phyloP scores from a whole-genome alignment of 1,284 basidiomycete genomes.

The Malassezia arunalokei region DNA sequence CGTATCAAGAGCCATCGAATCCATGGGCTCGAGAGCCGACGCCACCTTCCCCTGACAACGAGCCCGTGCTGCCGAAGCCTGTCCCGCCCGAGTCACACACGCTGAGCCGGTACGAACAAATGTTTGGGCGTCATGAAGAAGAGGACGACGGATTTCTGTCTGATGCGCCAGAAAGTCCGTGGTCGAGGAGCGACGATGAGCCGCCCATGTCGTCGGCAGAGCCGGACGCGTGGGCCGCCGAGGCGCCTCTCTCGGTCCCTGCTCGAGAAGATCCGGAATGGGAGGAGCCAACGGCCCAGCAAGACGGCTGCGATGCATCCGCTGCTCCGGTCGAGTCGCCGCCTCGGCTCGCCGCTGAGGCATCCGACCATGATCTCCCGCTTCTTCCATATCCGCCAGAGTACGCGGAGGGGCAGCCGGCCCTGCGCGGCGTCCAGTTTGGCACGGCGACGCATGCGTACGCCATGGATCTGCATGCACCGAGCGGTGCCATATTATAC shows the following conservation, averaged over 20 bases:
- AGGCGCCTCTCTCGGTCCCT: neutral
- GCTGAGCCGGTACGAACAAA: constrained; percentile 1
- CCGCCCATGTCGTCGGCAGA: neutral
- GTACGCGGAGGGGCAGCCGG: constrained; percentile 9
- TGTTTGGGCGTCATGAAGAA: constrained; percentile 8
- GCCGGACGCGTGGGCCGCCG: too few relatives aligned
- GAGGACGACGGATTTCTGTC: neutral
- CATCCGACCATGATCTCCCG: neutral
- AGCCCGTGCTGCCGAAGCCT: neutral
- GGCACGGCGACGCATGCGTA: constrained; percentile 2
- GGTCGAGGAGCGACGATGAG: neutral
- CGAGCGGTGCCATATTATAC: neutral
- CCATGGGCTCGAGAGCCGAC: neutral
- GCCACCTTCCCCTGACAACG: neutral
- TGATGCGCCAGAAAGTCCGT: neutral
- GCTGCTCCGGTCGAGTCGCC: neutral
- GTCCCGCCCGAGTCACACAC: neutral
- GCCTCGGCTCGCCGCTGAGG: neutral
- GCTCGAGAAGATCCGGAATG: neutral
- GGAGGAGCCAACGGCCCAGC: neutral
- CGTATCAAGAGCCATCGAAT: neutral
- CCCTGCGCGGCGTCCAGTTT: constrained; percentile 14
- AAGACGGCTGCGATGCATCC: neutral
- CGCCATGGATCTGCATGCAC: constrained; percentile 1
- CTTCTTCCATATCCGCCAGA: constrained; percentile 3